Evolutionary conservation across 768 basidiomycete species (phyloP).

Genomic region (Amanita exitialis): DNA sequence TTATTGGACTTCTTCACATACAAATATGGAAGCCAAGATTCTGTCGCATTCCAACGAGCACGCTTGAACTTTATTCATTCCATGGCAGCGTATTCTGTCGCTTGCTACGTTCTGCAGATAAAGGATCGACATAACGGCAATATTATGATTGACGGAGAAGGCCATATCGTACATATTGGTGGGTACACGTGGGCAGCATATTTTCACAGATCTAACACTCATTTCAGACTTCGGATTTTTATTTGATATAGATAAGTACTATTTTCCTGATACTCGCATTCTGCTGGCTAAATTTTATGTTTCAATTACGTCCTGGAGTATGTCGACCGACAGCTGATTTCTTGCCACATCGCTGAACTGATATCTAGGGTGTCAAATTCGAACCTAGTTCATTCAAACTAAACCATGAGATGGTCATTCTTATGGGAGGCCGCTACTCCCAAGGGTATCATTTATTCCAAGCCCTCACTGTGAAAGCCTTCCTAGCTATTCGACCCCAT

Average conservation of each 20-base stretch:
- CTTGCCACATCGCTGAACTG: not conserved
- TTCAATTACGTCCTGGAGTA: slow-evolving; percentile 60
- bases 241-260: slow-evolving; percentile 93
- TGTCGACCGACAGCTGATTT: slow-evolving; percentile 10
- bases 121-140: slow-evolving; percentile 99
- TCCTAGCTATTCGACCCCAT: slow-evolving; percentile 92
- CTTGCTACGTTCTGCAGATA: slow-evolving; percentile 96
- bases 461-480: slow-evolving; percentile 90
- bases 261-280: slow-evolving; percentile 4
- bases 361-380: slow-evolving; percentile 86
- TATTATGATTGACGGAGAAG: slow-evolving; percentile 98
- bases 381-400: slow-evolving; percentile 98
- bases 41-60: slow-evolving; percentile 83
- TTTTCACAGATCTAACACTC: slow-evolving; percentile 2
- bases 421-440: slow-evolving; percentile 94
- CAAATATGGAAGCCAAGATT: slow-evolving; percentile 88
- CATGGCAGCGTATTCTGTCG: slow-evolving; percentile 98
- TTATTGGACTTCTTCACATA: slow-evolving; percentile 88
- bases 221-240: slow-evolving; percentile 86
- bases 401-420: slow-evolving; percentile 94
- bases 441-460: slow-evolving; percentile 94
- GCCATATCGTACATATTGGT: slow-evolving; percentile 96
- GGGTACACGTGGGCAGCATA: slow-evolving; percentile 14
- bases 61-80: slow-evolving; percentile 95
- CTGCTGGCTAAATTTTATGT: slow-evolving; percentile 14